Evolutionary conservation across 331 rosid species (phyloP).

Genomic region (Erythrophleum ivorense): DNA sequence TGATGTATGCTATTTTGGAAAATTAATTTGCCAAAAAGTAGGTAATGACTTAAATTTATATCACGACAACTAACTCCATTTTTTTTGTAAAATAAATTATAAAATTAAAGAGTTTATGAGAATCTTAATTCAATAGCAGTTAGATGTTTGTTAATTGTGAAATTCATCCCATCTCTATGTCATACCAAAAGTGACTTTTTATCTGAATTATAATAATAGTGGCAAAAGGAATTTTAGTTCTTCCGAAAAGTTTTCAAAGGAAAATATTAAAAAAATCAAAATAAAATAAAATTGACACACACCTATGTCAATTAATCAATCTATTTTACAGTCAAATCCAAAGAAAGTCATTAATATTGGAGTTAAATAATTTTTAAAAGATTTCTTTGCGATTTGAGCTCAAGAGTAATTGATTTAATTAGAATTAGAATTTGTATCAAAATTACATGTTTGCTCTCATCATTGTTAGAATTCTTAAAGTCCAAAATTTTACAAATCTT

Average conservation of each 20-base stretch:
- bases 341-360: neutral
- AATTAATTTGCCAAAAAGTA: neutral
- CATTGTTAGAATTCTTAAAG: neutral
- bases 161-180: no score
- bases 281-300: no score
- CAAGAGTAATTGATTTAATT: neutral
- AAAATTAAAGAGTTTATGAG: neutral
- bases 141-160: no score
- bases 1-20: neutral
- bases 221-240: no score
- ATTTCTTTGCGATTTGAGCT: neutral
- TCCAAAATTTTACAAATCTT: neutral
- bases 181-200: no score
- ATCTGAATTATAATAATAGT: no score
- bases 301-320: no score
- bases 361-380: neutral
- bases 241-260: no score
- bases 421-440: neutral
- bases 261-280: no score
- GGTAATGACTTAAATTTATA: neutral
- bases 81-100: neutral
- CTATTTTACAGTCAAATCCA: no score
- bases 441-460: neutral
- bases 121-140: neutral
- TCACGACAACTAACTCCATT: neutral